Percentiles rank a stretch among this genome's conserved stretches.
phyloP scores from a whole-genome alignment of 2,329 filamentous ascomycete genomes.

The Cercospora zeae-maydis region DNA sequence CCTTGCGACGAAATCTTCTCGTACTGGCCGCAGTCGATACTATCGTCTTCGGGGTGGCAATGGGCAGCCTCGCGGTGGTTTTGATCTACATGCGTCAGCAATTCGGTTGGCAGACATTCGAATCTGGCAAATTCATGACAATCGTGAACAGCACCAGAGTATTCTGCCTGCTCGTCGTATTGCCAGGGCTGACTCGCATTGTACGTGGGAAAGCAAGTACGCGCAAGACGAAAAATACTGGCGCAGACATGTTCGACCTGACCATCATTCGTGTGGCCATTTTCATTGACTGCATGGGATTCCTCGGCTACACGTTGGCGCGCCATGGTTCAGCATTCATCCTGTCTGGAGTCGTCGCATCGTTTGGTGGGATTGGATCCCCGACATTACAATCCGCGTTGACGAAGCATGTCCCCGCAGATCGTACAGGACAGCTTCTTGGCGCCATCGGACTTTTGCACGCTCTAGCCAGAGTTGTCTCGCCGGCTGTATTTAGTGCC shows the following conservation, averaged over 20 bases:
- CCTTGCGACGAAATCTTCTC: slow-evolving; percentile 75
- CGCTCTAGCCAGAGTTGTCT: slow-evolving; percentile 71
- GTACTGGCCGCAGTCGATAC: slow-evolving; percentile 77
- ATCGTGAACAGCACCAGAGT: slow-evolving; percentile 76
- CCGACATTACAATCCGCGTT: slow-evolving; percentile 80
- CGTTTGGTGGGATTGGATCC: slow-evolving; percentile 77
- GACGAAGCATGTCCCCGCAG: slow-evolving; percentile 85
- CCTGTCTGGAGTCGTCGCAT: slow-evolving; percentile 66
- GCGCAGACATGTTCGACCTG: slow-evolving; percentile 75
- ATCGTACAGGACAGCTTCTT: slow-evolving; percentile 79
- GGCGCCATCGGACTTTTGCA: slow-evolving; percentile 85
- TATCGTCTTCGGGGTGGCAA: slow-evolving; percentile 73
- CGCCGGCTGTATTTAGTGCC: slow-evolving; percentile 78
- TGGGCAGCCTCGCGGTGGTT: slow-evolving; percentile 76
- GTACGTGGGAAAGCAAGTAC: slow-evolving; percentile 58
- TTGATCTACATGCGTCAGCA: slow-evolving; percentile 77
- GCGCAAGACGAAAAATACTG: slow-evolving; percentile 52
- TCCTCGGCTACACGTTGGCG: slow-evolving; percentile 68
- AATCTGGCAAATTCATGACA: slow-evolving; percentile 77
- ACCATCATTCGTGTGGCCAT: slow-evolving; percentile 71
- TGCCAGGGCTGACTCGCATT: slow-evolving; percentile 73
- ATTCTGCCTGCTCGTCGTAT: slow-evolving; percentile 65
- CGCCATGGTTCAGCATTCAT: slow-evolving; percentile 63
- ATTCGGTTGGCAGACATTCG: slow-evolving; percentile 78
- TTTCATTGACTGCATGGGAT: slow-evolving; percentile 71